These are phyloP conservation scores for Pyricularia grisea DNA, from an alignment of 2,329 filamentous ascomycete species.

Conservation along the genomic window DNA sequence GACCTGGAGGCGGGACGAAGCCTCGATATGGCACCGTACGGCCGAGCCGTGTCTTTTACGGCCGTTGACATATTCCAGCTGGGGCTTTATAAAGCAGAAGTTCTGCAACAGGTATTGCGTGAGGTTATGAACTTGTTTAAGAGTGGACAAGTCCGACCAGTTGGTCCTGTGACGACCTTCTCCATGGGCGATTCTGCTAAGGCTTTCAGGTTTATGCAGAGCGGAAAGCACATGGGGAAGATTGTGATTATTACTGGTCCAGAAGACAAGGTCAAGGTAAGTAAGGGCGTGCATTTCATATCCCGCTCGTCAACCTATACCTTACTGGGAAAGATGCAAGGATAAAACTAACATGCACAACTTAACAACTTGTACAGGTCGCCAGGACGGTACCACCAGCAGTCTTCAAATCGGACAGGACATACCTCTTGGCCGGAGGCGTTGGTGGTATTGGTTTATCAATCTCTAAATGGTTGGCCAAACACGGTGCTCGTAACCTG, in stretches of 20 bases:
- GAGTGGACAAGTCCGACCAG: background rate
- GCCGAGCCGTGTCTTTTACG: background rate
- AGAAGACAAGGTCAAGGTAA: background rate
- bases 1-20: slow-evolving; percentile 11
- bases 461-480: slow-evolving; percentile 13
- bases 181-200: slow-evolving; percentile 7
- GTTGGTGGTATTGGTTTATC: slow-evolving; percentile 13
- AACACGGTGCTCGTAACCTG: slow-evolving; percentile 12
- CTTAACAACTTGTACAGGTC: background rate
- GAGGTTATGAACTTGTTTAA: background rate
- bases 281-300: background rate
- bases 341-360: too few species aligned
- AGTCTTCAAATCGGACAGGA: background rate
- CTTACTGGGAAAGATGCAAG: too few species aligned
- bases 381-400: background rate
- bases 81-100: background rate
- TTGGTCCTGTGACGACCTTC: slow-evolving; percentile 7
- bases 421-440: slow-evolving; percentile 14
- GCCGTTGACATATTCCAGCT: background rate
- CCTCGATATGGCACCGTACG: slow-evolving; percentile 1
- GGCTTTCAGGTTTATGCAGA: slow-evolving; percentile 26
- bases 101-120: background rate
- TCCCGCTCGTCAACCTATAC: too few species aligned
- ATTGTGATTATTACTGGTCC: slow-evolving; percentile 16
- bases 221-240: slow-evolving; percentile 29